These are phyloP conservation scores for Suillus spraguei DNA, from an alignment of 768 basidiomycete species.

Conservation along the genomic window DNA sequence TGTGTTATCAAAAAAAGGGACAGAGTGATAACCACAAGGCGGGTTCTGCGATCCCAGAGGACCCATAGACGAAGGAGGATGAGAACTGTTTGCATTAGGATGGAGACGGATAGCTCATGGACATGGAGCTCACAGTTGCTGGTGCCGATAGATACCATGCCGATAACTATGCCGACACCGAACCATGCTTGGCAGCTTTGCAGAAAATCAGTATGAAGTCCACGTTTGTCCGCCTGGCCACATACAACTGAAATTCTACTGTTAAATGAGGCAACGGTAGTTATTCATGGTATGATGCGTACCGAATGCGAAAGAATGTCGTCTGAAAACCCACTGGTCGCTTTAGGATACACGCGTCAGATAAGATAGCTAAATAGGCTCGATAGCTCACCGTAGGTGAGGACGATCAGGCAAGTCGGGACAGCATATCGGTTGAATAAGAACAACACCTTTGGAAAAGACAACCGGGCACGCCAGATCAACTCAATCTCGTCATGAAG, in stretches of 20 bases:
- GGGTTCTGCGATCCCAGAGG: slow-evolving; percentile 33
- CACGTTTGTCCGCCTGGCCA: neutral
- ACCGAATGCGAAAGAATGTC: slow-evolving; percentile 17
- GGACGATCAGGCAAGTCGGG: slow-evolving; percentile 31
- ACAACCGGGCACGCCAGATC: slow-evolving; percentile 32
- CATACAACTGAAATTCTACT: slow-evolving; percentile 1
- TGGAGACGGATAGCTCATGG: neutral
- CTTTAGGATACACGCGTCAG: slow-evolving; percentile 16
- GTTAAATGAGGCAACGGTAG: neutral
- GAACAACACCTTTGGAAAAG: slow-evolving; percentile 35
- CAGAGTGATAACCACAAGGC: slow-evolving; percentile 33
- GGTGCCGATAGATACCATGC: slow-evolving; percentile 36
- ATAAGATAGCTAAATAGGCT: neutral
- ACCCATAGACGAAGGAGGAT: slow-evolving; percentile 43
- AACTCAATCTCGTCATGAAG: slow-evolving; percentile 34
- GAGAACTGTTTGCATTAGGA: slow-evolving; percentile 32
- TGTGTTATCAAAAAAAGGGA: slow-evolving; percentile 34
- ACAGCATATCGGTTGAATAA: slow-evolving; percentile 37
- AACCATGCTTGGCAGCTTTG: slow-evolving; percentile 31
- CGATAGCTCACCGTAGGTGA: slow-evolving; percentile 30
- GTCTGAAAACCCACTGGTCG: slow-evolving; percentile 21
- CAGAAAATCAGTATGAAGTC: slow-evolving; percentile 6
- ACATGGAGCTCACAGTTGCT: slow-evolving; percentile 36
- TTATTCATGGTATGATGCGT: neutral
- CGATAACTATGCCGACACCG: slow-evolving; percentile 26